phyloP scores from a whole-genome alignment of 1,284 basidiomycete species.

The Puccinia horiana region DNA sequence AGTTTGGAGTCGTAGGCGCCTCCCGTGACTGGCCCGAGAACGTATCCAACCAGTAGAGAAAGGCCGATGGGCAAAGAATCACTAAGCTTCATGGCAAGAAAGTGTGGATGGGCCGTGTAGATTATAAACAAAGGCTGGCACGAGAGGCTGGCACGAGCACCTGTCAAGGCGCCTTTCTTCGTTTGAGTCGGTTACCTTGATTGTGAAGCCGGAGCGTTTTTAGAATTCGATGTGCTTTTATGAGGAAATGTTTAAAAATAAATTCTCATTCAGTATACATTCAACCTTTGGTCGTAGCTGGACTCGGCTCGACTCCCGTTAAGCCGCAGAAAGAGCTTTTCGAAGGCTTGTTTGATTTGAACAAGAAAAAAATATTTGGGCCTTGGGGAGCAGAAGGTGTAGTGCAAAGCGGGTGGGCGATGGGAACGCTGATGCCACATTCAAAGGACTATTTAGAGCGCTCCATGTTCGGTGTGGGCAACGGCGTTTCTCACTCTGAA shows the following conservation, averaged over 20 bases:
- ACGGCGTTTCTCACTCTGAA: too few species aligned
- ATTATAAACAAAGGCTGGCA: constrained; percentile 18
- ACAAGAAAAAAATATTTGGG: too few species aligned
- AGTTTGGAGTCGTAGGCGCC: constrained; percentile 20
- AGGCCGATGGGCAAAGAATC: constrained; percentile 3
- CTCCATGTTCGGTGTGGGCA: too few species aligned
- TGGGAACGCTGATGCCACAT: too few species aligned
- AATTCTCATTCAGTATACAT: constrained; percentile 3
- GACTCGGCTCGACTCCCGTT: neutral
- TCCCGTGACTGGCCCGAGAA: neutral
- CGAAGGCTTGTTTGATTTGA: neutral
- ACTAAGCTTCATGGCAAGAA: constrained; percentile 16
- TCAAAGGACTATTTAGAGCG: too few species aligned
- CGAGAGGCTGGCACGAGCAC: too few species aligned
- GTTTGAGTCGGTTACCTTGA: constrained; percentile 11
- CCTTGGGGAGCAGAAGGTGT: too few species aligned
- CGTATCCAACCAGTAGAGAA: constrained; percentile 10
- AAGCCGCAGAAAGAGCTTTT: neutral
- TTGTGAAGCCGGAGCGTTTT: neutral
- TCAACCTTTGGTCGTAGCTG: neutral
- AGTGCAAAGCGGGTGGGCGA: too few species aligned
- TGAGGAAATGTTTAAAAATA: neutral
- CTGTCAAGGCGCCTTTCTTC: neutral
- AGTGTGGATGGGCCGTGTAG: neutral
- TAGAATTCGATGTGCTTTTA: neutral